Base-by-base conservation (phyloP, 1,139 yeast genomes). In the Geotrichum restrictum region DNA sequence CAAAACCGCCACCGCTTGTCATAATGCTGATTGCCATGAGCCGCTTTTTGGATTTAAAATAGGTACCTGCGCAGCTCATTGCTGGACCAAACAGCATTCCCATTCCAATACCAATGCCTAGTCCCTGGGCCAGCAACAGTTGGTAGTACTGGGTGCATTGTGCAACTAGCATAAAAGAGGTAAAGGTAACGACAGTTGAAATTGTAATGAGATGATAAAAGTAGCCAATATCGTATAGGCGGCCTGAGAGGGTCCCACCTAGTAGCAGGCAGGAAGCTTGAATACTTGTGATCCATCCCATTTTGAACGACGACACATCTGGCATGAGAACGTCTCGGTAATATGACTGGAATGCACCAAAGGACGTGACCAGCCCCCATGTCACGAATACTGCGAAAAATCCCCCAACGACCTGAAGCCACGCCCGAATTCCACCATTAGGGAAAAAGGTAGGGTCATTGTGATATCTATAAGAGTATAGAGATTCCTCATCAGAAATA, bases 291-390 rank as follows among this genome's bases (percentile, higher is more conserved):
- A 63, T 60, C 66, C 66, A 63, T 5, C 65, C 61, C 39, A 63
- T 59, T 22, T 63, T 54, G 16, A 64, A 62, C 16, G 61, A 69
- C 2, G 77, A 62, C 1, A 69, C 67, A 38, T 70, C 60, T 1
- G 64, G 63, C 44, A 82, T 69, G 52, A 80, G 79, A 53, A 78
- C 73, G 2, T 67, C 62, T 3, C 77, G 63, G 21, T 82, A 75
- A 60, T 82, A 82, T 2, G 81, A 74, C 62, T 83, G 84, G 53
- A 81, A 78, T 1, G 82, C 83, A 47, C 88, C 88, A 50, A 78
- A 70, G 1, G 83, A 69, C 56, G 81, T 82, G 56, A 79, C 75
- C 22, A 82, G 65, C 1, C 88, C 88, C 70, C 82, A 80, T 36
- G 75, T 74, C 18, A 78, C 77, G 44, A 79, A 67, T 19, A 79